Conservation (phyloP, 805 yeast genomes). For the Teunomyces funiuensis region DNA sequence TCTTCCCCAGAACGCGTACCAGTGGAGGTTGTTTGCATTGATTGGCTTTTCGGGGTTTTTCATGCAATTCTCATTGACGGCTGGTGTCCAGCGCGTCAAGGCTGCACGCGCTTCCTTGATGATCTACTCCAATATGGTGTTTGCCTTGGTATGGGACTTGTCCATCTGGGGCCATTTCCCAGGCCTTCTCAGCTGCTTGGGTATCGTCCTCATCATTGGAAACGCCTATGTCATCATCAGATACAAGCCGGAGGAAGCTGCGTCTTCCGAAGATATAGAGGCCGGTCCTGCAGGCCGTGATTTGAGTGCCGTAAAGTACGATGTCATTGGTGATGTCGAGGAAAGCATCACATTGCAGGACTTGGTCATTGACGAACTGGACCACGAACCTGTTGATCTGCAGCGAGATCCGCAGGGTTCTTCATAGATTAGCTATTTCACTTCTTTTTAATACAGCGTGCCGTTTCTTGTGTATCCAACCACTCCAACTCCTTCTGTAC, state of each 20-base stretch:
- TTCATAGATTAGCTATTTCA: too few species aligned
- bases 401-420: too few species aligned
- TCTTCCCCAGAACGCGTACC: slow-evolving; percentile 57
- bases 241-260: slow-evolving; percentile 38
- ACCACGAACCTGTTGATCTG: too few species aligned
- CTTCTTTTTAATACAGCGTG: background rate
- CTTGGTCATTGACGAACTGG: slow-evolving; percentile 21
- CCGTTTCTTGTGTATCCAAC: slow-evolving; percentile 8
- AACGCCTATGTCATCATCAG: slow-evolving; percentile 63
- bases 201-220: slow-evolving; percentile 65
- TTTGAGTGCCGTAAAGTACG: slow-evolving; percentile 5
- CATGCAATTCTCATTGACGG: slow-evolving; percentile 76
- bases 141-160: slow-evolving; percentile 75
- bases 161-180: slow-evolving; percentile 74
- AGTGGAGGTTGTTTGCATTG: slow-evolving; percentile 62
- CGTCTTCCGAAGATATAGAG: slow-evolving; percentile 2
- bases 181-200: slow-evolving; percentile 62
- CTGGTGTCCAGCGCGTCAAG: slow-evolving; percentile 77
- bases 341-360: slow-evolving; percentile 28
- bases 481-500: slow-evolving; percentile 25
- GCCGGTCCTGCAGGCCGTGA: slow-evolving; percentile 2
- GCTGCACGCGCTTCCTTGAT: slow-evolving; percentile 78
- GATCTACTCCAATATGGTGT: slow-evolving; percentile 73
- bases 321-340: slow-evolving; percentile 5
- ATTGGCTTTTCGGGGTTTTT: slow-evolving; percentile 79